Percentiles rank a stretch among this genome's conserved stretches.
Evolutionary conservation across 2,329 filamentous ascomycete genomes (phyloP).

Genomic region (Endothia cerciana): DNA sequence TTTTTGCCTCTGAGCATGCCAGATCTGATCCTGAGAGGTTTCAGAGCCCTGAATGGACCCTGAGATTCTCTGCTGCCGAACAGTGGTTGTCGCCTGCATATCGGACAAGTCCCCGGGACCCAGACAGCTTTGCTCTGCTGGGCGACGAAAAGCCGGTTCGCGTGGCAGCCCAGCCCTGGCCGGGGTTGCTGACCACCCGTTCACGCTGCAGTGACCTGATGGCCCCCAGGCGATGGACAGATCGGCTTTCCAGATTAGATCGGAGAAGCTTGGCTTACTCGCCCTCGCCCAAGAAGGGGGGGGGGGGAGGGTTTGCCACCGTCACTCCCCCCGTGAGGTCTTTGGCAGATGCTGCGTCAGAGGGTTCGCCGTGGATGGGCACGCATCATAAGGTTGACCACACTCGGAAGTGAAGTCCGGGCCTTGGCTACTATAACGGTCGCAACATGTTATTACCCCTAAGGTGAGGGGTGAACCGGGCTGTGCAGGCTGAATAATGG

Average conservation of each 20-base stretch:
- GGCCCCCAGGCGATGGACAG: conserved; percentile 21
- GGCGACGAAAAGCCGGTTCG: conserved; percentile 18
- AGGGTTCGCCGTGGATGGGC: not conserved
- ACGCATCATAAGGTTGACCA: not conserved
- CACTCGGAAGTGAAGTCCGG: not conserved
- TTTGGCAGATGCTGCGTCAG: not conserved
- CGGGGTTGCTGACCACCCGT: conserved; percentile 4
- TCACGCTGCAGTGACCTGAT: not conserved
- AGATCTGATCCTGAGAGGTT: not conserved
- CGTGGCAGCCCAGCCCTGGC: conserved; percentile 17
- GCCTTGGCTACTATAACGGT: not conserved
- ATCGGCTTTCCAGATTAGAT: conserved; percentile 24
- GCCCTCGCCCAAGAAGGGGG: too few species aligned
- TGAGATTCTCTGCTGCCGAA: not conserved
- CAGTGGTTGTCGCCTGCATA: conserved; percentile 3
- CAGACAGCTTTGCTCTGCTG: not conserved
- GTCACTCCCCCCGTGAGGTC: not conserved
- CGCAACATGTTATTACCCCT: too few species aligned
- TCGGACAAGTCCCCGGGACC: not conserved
- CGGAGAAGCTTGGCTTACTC: conserved; percentile 7
- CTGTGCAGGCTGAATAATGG: not conserved
- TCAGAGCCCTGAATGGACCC: conserved; percentile 2
- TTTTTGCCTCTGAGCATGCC: not conserved
- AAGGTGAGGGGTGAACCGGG: not conserved
- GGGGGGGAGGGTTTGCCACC: not conserved